Evolutionary conservation across 306 rosid species (phyloP).

Genomic region (Inga oerstediana): DNA sequence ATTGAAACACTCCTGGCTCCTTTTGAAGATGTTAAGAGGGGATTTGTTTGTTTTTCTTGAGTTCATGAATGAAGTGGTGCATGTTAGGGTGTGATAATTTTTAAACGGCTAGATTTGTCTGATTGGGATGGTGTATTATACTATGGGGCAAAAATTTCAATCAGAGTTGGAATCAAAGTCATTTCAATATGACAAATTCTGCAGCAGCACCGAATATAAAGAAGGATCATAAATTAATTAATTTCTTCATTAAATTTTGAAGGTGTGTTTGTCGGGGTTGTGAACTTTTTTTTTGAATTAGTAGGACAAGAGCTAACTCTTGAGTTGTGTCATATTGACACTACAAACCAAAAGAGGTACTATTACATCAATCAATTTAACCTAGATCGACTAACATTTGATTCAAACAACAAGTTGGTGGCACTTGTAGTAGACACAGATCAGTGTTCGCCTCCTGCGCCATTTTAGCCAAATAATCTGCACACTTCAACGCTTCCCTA

Average conservation of each 20-base stretch:
- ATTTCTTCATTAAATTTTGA: not conserved
- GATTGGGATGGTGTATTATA: not conserved
- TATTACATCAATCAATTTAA: too few species aligned
- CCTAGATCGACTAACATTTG: too few species aligned
- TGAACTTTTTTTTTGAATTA: too few species aligned
- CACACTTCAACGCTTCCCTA: too few species aligned
- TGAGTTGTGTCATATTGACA: too few species aligned
- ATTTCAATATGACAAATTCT: slow-evolving; percentile 49
- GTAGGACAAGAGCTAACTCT: too few species aligned
- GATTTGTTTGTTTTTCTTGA: not conserved
- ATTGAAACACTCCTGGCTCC: not conserved
- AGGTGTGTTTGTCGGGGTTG: slow-evolving; percentile 39
- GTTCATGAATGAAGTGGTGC: not conserved
- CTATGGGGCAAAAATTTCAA: not conserved
- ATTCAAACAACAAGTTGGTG: too few species aligned
- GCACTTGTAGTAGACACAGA: too few species aligned
- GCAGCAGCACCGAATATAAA: slow-evolving; percentile 31
- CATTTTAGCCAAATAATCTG: too few species aligned
- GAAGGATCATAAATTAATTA: slow-evolving; percentile 22
- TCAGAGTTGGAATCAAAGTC: slow-evolving; percentile 25
- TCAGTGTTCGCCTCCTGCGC: too few species aligned
- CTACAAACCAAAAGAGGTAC: too few species aligned
- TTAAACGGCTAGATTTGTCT: slow-evolving; percentile 29
- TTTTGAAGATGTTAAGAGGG: not conserved
- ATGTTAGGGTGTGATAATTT: slow-evolving; percentile 26